Base-by-base conservation (phyloP, 495 filamentous ascomycete species). In the Aspergillus saccharolyticus region DNA sequence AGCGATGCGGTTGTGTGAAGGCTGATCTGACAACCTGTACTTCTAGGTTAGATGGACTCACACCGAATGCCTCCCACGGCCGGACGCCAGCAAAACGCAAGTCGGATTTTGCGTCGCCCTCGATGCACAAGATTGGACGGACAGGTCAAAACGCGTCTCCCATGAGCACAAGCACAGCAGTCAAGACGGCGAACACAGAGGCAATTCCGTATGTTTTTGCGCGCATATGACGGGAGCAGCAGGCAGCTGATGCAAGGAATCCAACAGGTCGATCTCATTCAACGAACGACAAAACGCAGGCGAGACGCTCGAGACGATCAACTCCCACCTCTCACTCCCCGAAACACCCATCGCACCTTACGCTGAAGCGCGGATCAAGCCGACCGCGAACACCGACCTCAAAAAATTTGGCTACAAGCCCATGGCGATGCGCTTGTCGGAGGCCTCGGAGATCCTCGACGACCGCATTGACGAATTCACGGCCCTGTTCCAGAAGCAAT, bases 401-500 rank as follows among this genome's bases (percentile, higher is more conserved):
- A 91, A 89, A 66, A 97, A 96, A 65, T 88, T 96, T 52, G 84
- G 83, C 9, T 98, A 96, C 70, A 91, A 91, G 62, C 86, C 90
- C 0, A 87, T 97, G 75, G 88, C 90, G 25, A 96, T 96, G 90
- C 95, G 94, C 61, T 80, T 92, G 14, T 90, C 90, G 4, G 92
- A 96, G 63, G 85, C 90, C 2, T 92, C 91, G 2, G 92, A 96
- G 70, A 88, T 96, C 52, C 78, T 96, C 6, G 94, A 98, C 67
- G 92, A 96, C 68, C 84, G 93, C 44, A 96, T 98, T 70, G 94
- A 98, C 55, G 90, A 89, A 28, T 96, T 97, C 60, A 77, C 82
- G 60, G 66, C 67, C 3, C 67, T 89, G 2, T 80, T 96, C n/a
- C 83, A 88, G 74, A 81, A 83, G 21, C 78, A 91, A 63, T 81